Evolutionary conservation across 192 early-diverging fungal genomes (phyloP), one percentile per base, ranked within the genome.

Genomic region (Geranomyces michiganensis): DNA sequence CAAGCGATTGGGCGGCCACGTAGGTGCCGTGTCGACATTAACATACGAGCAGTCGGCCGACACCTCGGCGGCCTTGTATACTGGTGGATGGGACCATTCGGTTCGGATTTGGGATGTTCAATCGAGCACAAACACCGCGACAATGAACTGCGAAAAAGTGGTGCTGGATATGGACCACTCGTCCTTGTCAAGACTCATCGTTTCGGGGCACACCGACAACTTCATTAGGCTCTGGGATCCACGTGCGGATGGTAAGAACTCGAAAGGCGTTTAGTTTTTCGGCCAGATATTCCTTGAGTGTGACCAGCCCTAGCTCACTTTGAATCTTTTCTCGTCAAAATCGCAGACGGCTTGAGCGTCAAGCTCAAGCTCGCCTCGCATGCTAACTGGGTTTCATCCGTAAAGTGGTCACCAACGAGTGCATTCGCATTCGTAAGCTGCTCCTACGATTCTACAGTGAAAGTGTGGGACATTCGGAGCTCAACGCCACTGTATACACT

Each of bases 401-500:
- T 99, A 5, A 81, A 87, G 13, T 95, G 94, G 94, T 93, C 94
- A 1, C 87, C 92, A 17, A 83, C 79, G 46, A 91, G 86, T 30
- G 79, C 82, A 33, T 92, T 88, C 76, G 86, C 88, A 69, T 77
- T 99, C 47, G 92, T 87, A 10, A 89, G 87, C 63, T 92, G 88
- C 31, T 95, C 94, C 31, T 93, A 96, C 72, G 97, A 99, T 78
- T 81, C 87, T 44, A 84, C 91, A 7, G 76, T 97, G 63, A 91
- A 91, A 73, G 87, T 99, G 26, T 98, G 96, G 96, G 97, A 99
- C 78, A 90, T 97, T 26, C 89, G 97, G 65, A 92, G 90, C 76
- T 90, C 89, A 65, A 90, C 87, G 33, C 87, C 93, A 32, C 74
- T 96, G 70, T 95, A 96, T 77, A 90, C 91, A 5, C 73, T 96